These are phyloP conservation scores for Sporothrix curviconia DNA, from an alignment of 2,329 filamentous ascomycete genomes.

Conservation along the genomic window DNA sequence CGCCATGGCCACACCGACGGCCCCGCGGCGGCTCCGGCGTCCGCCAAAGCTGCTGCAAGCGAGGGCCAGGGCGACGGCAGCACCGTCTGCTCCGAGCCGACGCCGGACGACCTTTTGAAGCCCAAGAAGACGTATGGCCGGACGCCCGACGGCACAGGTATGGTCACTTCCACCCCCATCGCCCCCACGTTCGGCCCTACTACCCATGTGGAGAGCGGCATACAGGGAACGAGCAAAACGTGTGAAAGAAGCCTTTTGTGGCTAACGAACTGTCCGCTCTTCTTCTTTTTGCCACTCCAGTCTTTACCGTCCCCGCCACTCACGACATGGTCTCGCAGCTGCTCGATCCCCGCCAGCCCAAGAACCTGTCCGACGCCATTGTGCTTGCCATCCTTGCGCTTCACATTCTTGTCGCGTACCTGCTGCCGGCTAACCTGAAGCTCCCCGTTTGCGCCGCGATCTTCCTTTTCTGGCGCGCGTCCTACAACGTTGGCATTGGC, in stretches of 20 bases:
- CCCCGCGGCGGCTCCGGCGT: background rate
- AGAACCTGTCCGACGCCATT: conserved; percentile 80
- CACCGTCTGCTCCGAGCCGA: background rate
- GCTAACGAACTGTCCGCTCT: conserved; percentile 10
- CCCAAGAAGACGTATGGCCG: conserved; percentile 78
- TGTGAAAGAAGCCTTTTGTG: conserved; percentile 2
- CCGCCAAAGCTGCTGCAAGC: background rate
- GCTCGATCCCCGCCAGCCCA: conserved; percentile 87
- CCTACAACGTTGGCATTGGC: conserved; percentile 92
- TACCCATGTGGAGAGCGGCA: conserved; percentile 4
- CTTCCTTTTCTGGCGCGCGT: conserved; percentile 87
- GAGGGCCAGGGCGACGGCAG: background rate
- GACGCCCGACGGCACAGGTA: conserved; percentile 85
- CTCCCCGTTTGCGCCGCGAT: conserved; percentile 72
- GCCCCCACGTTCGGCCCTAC: background rate
- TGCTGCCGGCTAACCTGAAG: conserved; percentile 62
- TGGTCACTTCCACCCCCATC: conserved; percentile 30
- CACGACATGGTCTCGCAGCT: conserved; percentile 99
- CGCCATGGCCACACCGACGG: conserved; percentile 10
- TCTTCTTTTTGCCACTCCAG: conserved; percentile 43
- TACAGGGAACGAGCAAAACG: background rate
- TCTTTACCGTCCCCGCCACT: conserved; percentile 91
- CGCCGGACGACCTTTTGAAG: conserved; percentile 21
- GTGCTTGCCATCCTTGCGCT: conserved; percentile 72
- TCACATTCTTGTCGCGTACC: conserved; percentile 68